Evolutionary conservation across 2,329 filamentous ascomycete species (phyloP).

Genomic region (Phaeosphaeria sp.): DNA sequence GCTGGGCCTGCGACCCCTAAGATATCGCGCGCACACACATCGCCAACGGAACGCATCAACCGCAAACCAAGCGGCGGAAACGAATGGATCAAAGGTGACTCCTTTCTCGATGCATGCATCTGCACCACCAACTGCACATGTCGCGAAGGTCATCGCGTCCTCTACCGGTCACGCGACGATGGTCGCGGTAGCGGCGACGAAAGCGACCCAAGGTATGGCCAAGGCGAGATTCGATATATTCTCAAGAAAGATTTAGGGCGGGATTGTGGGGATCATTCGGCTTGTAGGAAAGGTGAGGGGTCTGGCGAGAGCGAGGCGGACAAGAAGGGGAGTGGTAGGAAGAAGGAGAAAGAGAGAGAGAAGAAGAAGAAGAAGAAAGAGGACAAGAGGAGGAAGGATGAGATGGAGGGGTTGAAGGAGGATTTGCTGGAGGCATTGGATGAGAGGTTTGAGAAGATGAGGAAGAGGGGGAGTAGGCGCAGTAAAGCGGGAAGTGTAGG

Average conservation of each 20-base stretch:
- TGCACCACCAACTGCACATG: slow-evolving; percentile 38
- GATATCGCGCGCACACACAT: slow-evolving; percentile 1
- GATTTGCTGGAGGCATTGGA: slow-evolving; percentile 21
- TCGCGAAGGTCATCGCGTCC: slow-evolving; percentile 34
- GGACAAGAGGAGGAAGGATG: slow-evolving; percentile 10
- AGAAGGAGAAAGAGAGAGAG: neutral
- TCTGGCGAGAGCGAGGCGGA: too few species aligned
- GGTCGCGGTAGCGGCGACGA: slow-evolving; percentile 3
- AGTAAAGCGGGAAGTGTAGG: neutral
- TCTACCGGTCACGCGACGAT: slow-evolving; percentile 23
- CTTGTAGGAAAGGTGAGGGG: slow-evolving; percentile 11
- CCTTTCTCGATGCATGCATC: slow-evolving; percentile 38
- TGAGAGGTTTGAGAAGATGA: slow-evolving; percentile 11
- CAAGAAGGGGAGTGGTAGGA: slow-evolving; percentile 1
- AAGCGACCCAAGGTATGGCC: slow-evolving; percentile 8
- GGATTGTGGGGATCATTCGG: slow-evolving; percentile 34
- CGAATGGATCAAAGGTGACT: slow-evolving; percentile 30
- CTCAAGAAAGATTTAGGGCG: slow-evolving; percentile 31
- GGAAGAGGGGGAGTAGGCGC: slow-evolving; percentile 4
- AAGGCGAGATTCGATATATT: slow-evolving; percentile 36
- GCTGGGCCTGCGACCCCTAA: neutral
- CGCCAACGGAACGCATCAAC: slow-evolving; percentile 2
- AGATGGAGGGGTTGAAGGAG: slow-evolving; percentile 17
- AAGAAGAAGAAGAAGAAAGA: slow-evolving; percentile 12
- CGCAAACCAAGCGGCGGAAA: slow-evolving; percentile 7